Evolutionary conservation across 1,139 yeast species (phyloP).

Genomic region (Trichomonascaceae sp.): DNA sequence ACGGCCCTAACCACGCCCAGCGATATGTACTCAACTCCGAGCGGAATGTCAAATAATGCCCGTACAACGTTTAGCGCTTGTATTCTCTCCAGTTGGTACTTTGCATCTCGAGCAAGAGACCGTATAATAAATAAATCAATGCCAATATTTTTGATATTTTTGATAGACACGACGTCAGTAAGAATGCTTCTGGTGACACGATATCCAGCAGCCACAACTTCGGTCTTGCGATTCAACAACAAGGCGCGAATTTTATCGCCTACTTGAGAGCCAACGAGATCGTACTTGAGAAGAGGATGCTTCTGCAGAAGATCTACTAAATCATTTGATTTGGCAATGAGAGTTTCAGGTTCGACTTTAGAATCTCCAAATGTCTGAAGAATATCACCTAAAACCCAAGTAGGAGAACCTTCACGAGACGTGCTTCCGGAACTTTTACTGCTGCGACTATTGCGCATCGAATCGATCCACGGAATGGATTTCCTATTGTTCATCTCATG

Average conservation of each 20-base stretch:
- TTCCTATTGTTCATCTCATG: not conserved
- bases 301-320: slow-evolving; percentile 51
- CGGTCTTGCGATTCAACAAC: slow-evolving; percentile 52
- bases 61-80: slow-evolving; percentile 75
- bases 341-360: slow-evolving; percentile 41
- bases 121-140: slow-evolving; percentile 60
- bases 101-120: slow-evolving; percentile 52
- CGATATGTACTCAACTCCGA: slow-evolving; percentile 52
- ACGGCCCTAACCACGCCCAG: slow-evolving; percentile 67
- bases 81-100: slow-evolving; percentile 58
- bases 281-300: slow-evolving; percentile 59
- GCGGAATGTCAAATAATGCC: slow-evolving; percentile 50
- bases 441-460: not conserved
- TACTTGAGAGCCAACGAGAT: slow-evolving; percentile 57
- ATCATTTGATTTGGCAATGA: slow-evolving; percentile 58
- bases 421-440: not conserved
- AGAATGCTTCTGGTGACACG: slow-evolving; percentile 63
- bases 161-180: slow-evolving; percentile 47
- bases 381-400: slow-evolving; percentile 46
- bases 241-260: slow-evolving; percentile 55
- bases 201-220: slow-evolving; percentile 70
- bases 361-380: slow-evolving; percentile 44
- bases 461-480: not conserved
- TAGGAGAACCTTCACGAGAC: slow-evolving; percentile 34
- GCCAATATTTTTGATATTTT: slow-evolving; percentile 40